Conservation (phyloP, 2,329 filamentous ascomycete genomes). For the Phaeosphaeria sp. region DNA sequence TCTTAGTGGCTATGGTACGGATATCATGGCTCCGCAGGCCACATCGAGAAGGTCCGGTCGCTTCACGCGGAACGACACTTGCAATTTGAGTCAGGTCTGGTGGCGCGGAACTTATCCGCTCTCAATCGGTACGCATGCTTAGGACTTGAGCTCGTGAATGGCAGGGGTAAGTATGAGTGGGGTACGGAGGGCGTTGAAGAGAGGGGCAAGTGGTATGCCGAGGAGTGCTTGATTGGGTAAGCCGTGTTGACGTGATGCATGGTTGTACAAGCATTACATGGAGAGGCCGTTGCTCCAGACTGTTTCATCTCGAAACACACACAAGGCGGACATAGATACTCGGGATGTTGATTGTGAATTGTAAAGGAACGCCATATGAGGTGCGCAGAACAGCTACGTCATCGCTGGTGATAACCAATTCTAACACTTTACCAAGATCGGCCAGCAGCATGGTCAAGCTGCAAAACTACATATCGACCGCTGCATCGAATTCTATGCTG, state of each 20-base stretch:
- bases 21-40: not conserved
- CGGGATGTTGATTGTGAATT: slow-evolving; percentile 49
- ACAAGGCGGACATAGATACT: not conserved
- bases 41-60: not conserved
- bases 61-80: not conserved
- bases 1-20: not conserved
- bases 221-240: not conserved
- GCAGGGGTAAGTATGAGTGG: not conserved
- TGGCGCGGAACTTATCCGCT: not conserved
- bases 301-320: not conserved
- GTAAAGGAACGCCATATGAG: slow-evolving; percentile 53
- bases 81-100: not conserved
- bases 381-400: slow-evolving; percentile 26
- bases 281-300: not conserved
- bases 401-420: slow-evolving; percentile 2
- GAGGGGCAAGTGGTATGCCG: slow-evolving; percentile 4
- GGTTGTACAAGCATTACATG: not conserved
- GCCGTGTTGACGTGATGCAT: not conserved
- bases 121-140: not conserved
- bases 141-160: not conserved
- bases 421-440: slow-evolving; percentile 50
- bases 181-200: slow-evolving; percentile 24
- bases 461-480: slow-evolving; percentile 50
- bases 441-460: slow-evolving; percentile 53
- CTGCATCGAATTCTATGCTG: slow-evolving; percentile 56